Base-by-base conservation (phyloP, 768 basidiomycete species). In the Podaxis rugospora region DNA sequence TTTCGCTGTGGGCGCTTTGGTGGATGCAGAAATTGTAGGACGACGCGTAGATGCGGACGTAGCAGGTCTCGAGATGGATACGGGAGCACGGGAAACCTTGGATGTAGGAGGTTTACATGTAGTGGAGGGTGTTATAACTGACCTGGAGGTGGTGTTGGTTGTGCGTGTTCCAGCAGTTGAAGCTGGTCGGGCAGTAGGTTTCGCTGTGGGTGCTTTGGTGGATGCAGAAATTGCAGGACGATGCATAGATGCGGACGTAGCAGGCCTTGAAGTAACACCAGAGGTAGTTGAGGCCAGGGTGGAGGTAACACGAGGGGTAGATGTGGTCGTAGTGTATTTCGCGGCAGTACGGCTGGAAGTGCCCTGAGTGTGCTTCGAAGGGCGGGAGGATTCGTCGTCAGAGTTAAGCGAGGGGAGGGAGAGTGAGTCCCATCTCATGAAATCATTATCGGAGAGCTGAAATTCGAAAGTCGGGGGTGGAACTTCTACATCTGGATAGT, bases 391-490 rank as follows among this genome's bases (percentile, higher is more conserved):
- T 27, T 47, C 52, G 11, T 44, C 42, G 10, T 60, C 42, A 10
- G 39, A 42, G 13, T 47, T 71, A 21, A 76, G 65, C 5, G 68
- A 69, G 7, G 70, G 68, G 36, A 75, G 63, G 3, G 67, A 51
- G 25, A 74, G 60, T 55, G 71, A 57, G 54, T 74, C 67, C 74
- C 75, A 75, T 18, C 65, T 65, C n/a, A 58, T 37, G 0, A 62
- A 23, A 49, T 69, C 66, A 54, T 72, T 28, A 37, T 71, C 66
- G 1, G 65, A 63, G 13, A 57, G 65, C 2, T 66, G 59, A 2
- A 76, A 65, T 1, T 73, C 71, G 14, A 72, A 61, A 21, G 76
- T 73, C n/a, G 68, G 63, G 5, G 72, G 68, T 5, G 67, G 63
- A 6, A 61, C 36, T 51, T 78, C 76, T 25, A 79, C 73, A 23